Evolutionary conservation across 208 protist genomes (phyloP), one percentile per base, ranked within the genome.

Genomic region (Wallacemonas sp.): DNA sequence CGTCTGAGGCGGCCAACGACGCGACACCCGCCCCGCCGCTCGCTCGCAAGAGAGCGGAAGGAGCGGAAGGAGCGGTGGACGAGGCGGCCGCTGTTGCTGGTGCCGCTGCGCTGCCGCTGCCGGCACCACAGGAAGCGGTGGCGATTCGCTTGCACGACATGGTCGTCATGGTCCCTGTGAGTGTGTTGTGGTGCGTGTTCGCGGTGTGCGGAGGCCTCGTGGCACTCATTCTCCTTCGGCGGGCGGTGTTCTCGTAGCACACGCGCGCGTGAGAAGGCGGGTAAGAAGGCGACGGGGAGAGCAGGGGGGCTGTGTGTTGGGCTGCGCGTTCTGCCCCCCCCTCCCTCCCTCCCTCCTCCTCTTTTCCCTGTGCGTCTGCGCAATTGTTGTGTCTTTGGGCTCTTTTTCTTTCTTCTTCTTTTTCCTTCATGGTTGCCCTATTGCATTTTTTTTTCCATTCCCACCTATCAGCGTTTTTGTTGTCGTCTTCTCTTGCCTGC

Each of bases 191-290:
- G 29, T 68, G 53, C 2, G 33, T 57, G 1, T 64, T 79, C 37
- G 34, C 55, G 8, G 12, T n/a, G n/a, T 75, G 63, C 30, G 39
- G 65, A 21, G 17, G 37, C 15, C 1, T 79, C 12, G 37, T 71
- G 3, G 46, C 44, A 19, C 54, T 75, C 19, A 71, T 75, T 21
- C 38, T 75, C 19, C 27, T 65, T 38, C 63, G 74, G 15, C 68
- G 68, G n/a, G 52, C n/a, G n/a, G n/a, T n/a, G n/a, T n/a, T n/a
- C n/a, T n/a, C n/a, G n/a, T n/a, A n/a, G n/a, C n/a, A n/a, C n/a
- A n/a, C n/a, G n/a, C n/a, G n/a, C n/a, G 41, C 19, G 41, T 46
- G 41, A 46, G 10, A 46, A 21, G 41, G 15, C 15, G n/a, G n/a
- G n/a, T n/a, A n/a, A n/a, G n/a, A n/a, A n/a, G n/a, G n/a, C n/a